Conservation (phyloP, 2,329 filamentous ascomycete genomes). For the Epichloe sylvatica region DNA sequence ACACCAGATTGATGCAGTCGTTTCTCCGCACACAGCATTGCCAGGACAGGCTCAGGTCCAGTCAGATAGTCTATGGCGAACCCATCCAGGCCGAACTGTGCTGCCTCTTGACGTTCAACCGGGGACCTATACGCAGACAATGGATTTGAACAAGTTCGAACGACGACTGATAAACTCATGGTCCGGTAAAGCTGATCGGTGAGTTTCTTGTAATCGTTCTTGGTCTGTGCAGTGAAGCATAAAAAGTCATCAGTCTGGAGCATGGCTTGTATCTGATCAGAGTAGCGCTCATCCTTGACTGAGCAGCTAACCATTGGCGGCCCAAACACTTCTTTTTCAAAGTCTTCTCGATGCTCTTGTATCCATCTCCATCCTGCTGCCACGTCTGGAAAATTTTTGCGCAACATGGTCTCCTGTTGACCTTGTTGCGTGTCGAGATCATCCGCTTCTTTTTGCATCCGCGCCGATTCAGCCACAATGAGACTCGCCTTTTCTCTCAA, state of each 20-base stretch:
- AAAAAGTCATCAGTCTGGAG: conserved; percentile 38
- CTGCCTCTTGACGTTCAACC: conserved; percentile 40
- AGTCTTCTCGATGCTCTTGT: conserved; percentile 50
- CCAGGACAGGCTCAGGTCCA: conserved; percentile 70
- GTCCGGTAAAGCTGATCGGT: conserved; percentile 48
- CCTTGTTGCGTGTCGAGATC: conserved; percentile 61
- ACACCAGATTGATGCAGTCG: conserved; percentile 57
- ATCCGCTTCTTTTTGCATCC: conserved; percentile 34
- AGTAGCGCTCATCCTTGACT: conserved; percentile 56
- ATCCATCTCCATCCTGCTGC: conserved; percentile 71
- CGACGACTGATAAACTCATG: conserved; percentile 56
- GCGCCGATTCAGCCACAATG: conserved; percentile 24
- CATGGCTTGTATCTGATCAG: conserved; percentile 39
- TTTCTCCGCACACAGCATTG: conserved; percentile 71
- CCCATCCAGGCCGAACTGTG: conserved; percentile 54
- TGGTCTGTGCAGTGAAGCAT: conserved; percentile 66
- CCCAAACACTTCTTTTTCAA: conserved; percentile 65
- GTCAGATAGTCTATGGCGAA: conserved; percentile 68
- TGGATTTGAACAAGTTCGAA: conserved; percentile 47
- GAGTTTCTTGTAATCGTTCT: conserved; percentile 60
- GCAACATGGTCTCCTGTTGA: conserved; percentile 55
- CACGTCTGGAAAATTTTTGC: conserved; percentile 46
- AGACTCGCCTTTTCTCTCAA: conserved; percentile 28
- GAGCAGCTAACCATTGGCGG: conserved; percentile 71
- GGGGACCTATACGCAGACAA: conserved; percentile 42